Conservation (phyloP, 2,329 filamentous ascomycete species). For the Alternaria dauci region DNA sequence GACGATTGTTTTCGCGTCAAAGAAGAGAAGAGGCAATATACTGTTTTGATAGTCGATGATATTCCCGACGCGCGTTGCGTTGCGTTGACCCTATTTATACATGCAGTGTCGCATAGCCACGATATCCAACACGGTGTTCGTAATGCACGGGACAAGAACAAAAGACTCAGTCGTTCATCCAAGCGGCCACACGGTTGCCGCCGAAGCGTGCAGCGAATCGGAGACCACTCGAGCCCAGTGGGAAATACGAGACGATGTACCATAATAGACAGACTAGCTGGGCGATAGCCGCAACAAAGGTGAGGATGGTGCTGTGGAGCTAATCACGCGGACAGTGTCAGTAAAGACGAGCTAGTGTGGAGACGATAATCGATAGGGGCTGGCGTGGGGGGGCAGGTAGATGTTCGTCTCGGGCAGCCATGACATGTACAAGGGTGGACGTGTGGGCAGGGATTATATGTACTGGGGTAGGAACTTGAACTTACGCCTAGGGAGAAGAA, state of each 20-base stretch:
- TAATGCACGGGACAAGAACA: constrained; percentile 12
- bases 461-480: constrained; percentile 42
- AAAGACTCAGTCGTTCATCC: constrained; percentile 75
- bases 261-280: constrained; percentile 85
- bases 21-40: not conserved
- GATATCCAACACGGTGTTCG: constrained; percentile 15
- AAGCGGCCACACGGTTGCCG: constrained; percentile 81
- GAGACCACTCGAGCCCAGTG: constrained; percentile 90
- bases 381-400: constrained; percentile 30
- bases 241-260: constrained; percentile 98
- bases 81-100: constrained; percentile 21
- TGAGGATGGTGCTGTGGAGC: constrained; percentile 83
- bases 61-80: constrained; percentile 41
- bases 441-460: constrained; percentile 20
- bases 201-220: constrained; percentile 88
- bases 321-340: constrained; percentile 49
- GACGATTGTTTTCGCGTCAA: constrained; percentile 5
- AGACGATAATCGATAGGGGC: constrained; percentile 43
- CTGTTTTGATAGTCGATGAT: constrained; percentile 8
- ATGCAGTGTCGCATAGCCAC: constrained; percentile 25
- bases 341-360: constrained; percentile 40
- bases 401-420: constrained; percentile 36
- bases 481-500: constrained; percentile 93
- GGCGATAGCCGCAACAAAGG: constrained; percentile 81
- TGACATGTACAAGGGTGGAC: constrained; percentile 36